Conservation (phyloP, 495 filamentous ascomycete species). For the Staphylotrichum tortipilum region DNA sequence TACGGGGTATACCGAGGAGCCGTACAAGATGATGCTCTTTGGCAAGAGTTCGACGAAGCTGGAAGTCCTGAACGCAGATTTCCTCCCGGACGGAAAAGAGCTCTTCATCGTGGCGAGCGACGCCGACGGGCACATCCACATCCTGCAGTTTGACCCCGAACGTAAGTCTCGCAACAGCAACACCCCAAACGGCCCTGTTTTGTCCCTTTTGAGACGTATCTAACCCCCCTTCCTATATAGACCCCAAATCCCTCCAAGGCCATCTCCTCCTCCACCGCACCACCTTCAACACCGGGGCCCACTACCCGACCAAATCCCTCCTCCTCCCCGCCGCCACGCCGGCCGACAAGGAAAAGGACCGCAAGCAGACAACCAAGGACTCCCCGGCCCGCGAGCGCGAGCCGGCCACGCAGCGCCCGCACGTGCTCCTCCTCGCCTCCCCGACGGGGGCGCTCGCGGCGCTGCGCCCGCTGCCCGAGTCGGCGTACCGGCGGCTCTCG, state of each 20-base stretch:
- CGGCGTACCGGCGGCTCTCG: conserved; percentile 71
- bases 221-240: conserved; percentile 43
- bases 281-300: conserved; percentile 73
- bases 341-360: conserved; percentile 9
- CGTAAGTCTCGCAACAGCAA: too few species aligned
- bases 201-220: too few species aligned
- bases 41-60: conserved; percentile 69
- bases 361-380: conserved; percentile 10
- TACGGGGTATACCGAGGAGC: conserved; percentile 86
- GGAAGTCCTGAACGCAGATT: conserved; percentile 75
- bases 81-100: conserved; percentile 77
- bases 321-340: conserved; percentile 57
- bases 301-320: conserved; percentile 62
- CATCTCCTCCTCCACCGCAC: conserved; percentile 76
- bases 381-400: conserved; percentile 6
- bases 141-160: conserved; percentile 91
- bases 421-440: conserved; percentile 61
- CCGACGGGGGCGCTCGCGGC: conserved; percentile 67
- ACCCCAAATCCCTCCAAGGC: conserved; percentile 87
- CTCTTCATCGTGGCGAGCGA: conserved; percentile 78
- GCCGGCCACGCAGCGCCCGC: conserved; percentile 26
- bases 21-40: conserved; percentile 90
- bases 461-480: conserved; percentile 68
- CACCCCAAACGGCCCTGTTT: too few species aligned
- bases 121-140: conserved; percentile 74